Base-by-base conservation (phyloP, 2,329 filamentous ascomycete species). In the Fusarium sp. region DNA sequence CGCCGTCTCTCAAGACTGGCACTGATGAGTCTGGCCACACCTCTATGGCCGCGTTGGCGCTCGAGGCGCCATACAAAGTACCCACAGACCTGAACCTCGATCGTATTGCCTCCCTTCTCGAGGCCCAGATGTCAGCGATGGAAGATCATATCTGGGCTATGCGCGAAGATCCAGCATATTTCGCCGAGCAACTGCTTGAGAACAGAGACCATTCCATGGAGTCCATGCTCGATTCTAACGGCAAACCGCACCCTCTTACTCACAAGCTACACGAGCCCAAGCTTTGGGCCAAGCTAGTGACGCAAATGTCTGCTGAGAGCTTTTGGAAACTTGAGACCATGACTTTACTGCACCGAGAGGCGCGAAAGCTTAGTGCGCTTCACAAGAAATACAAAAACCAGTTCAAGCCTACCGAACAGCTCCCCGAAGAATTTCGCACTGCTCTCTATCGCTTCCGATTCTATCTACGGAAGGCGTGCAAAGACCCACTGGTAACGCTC, bases 161-260 rank as follows among this genome's bases (percentile, higher is more conserved):
- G 4, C 81, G 87, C 10, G 88, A 90, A 69, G 88, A 90, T 71
- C 87, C 88, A 0, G 77, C 77, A 1, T 89, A 89, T 75, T 90
- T 89, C 66, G 75, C 80, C 6, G 78, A 85, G 3, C 57, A 76
- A 1, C 45, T 88, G 2, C 65, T 72, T 11, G 83, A 86, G 2
- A 70, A 72, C 28, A 79, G 77, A 23, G 84, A 87, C 14, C 87
- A 89, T 25, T 37, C 32, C 8, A 37, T 37, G 16, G 32, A 37
- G 1, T 1, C 1, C 32, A 37, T 37, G 32, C 32, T 37, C 16
- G 32, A 18, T 1, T 2, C 32, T 3, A 18, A 37, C 32, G 32
- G 32, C 2, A 37, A 37, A 2, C 32, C 16, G 16, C 32, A 37
- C 16, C 32, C 32, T 18, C 32, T 37, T 10, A 5, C 16, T 5